Evolutionary conservation across 352 stramenopile species (phyloP).

Genomic region (Pythium aristosporum): DNA sequence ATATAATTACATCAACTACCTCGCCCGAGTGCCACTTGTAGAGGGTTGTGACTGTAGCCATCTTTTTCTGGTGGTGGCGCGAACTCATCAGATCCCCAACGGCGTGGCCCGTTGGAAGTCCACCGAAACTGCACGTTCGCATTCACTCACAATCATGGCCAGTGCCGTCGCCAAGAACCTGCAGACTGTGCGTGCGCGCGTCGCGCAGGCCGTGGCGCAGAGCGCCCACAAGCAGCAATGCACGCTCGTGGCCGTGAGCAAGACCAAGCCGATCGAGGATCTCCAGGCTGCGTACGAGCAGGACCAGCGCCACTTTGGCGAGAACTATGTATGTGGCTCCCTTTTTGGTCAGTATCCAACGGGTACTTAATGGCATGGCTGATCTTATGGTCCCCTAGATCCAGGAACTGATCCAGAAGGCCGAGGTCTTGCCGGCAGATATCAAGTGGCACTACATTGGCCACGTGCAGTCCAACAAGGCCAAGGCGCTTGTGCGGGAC

Average conservation of each 20-base stretch:
- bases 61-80: conserved; percentile 1
- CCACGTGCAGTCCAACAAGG: conserved; percentile 98
- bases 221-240: conserved; percentile 57
- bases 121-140: neutral
- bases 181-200: conserved; percentile 51
- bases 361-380: neutral
- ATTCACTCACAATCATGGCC: conserved; percentile 3
- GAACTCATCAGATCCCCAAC: neutral
- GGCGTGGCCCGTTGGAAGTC: neutral
- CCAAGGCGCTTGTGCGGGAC: conserved; percentile 87
- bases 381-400: conserved; percentile 39
- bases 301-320: conserved; percentile 94
- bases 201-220: conserved; percentile 56
- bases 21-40: neutral
- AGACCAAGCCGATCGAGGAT: conserved; percentile 92
- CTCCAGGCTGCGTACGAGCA: conserved; percentile 89
- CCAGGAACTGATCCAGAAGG: conserved; percentile 97
- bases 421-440: conserved; percentile 78
- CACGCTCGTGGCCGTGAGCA: conserved; percentile 92
- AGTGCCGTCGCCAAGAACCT: conserved; percentile 56
- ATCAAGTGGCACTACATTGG: conserved; percentile 99
- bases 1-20: neutral
- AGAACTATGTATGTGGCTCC: conserved; percentile 94
- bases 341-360: neutral
- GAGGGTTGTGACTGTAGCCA: conserved; percentile 2